Evolutionary conservation across 2,329 filamentous ascomycete genomes (phyloP), one percentile per base, ranked within the genome.

Genomic region (Ophiostoma triangulosporum): DNA sequence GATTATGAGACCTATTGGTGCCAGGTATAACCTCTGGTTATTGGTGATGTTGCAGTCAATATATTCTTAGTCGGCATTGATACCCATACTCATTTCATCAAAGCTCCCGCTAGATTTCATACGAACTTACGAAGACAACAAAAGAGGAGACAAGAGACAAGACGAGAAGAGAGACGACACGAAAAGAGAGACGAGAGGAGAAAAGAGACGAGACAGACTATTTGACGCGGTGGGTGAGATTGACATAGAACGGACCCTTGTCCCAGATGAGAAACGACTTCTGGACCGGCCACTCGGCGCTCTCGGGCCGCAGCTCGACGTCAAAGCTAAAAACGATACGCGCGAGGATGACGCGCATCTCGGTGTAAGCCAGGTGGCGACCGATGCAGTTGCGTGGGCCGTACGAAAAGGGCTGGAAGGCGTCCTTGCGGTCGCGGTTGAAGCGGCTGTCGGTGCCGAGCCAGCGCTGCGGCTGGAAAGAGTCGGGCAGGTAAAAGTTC

Each of bases 381-480:
- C 74, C 75, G 24, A 77, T 65, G 55, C 74, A 77, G 46, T 75
- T 73, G 2, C 74, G 63, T 6, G 74, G 69, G 0, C 75, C 73
- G 3, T 72, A 51, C 2, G 68, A 68, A 54, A 78, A 76, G 1
- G 74, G 70, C 61, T 76, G 70, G 49, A 73, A 65, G 1, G 66
- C 68, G 0, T 69, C 68, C 45, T 64, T 64, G 32, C 65, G 67
- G 57, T 78, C 74, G n/a, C 57, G 52, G 0, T 58, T 59, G 58
- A 70, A 77, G 3, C 62, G 62, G 5, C 61, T 57, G 9, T 70
- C 66, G 14, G 36, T 50, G 11, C 63, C 64, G 1, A 72, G 60
- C 66, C 71, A 78, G 0, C 75, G 66, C 59, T 78, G 73, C 0
- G 76, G 76, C 5, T 64, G 65, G 59, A 70, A 80, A 57, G 65